phyloP scores from a whole-genome alignment of 371 early-diverging fungal genomes.

The Massospora cicadina region DNA sequence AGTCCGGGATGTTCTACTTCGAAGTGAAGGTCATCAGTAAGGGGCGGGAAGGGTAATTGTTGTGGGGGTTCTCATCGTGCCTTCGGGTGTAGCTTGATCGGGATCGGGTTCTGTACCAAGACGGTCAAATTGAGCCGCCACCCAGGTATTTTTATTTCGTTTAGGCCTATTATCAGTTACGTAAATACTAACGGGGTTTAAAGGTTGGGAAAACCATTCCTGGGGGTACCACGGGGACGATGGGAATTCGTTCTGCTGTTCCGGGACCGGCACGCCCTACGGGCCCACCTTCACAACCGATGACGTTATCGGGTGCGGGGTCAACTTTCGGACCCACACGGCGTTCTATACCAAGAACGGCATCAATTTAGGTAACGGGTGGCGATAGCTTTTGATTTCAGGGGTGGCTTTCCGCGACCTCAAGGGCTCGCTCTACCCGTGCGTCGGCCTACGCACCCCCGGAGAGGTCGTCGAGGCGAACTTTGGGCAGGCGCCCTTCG shows the following conservation, averaged over 20 bases:
- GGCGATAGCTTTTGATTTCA: slow-evolving; percentile 13
- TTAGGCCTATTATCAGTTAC: background rate
- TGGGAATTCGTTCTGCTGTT: slow-evolving; percentile 52
- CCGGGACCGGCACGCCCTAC: slow-evolving; percentile 60
- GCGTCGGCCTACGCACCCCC: slow-evolving; percentile 75
- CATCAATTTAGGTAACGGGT: slow-evolving; percentile 37
- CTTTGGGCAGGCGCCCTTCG: slow-evolving; percentile 73
- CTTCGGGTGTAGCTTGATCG: slow-evolving; percentile 39
- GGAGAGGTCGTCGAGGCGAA: slow-evolving; percentile 75
- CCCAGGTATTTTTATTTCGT: slow-evolving; percentile 35
- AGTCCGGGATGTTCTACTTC: slow-evolving; percentile 79
- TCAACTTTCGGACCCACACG: slow-evolving; percentile 57
- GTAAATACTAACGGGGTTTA: background rate
- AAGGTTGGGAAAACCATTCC: slow-evolving; percentile 60
- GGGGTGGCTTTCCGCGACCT: slow-evolving; percentile 31
- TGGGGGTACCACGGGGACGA: slow-evolving; percentile 91
- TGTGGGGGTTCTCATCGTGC: background rate
- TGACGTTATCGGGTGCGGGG: slow-evolving; percentile 79
- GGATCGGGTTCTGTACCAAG: slow-evolving; percentile 58
- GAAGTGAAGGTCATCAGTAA: slow-evolving; percentile 71
- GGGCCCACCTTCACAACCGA: slow-evolving; percentile 84
- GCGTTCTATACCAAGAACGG: slow-evolving; percentile 91
- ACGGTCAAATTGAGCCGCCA: slow-evolving; percentile 37
- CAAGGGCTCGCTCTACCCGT: slow-evolving; percentile 47
- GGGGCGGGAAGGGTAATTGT: slow-evolving; percentile 63